phyloP scores from a whole-genome alignment of 345 rosid species.

The Syzygium oleosum region DNA sequence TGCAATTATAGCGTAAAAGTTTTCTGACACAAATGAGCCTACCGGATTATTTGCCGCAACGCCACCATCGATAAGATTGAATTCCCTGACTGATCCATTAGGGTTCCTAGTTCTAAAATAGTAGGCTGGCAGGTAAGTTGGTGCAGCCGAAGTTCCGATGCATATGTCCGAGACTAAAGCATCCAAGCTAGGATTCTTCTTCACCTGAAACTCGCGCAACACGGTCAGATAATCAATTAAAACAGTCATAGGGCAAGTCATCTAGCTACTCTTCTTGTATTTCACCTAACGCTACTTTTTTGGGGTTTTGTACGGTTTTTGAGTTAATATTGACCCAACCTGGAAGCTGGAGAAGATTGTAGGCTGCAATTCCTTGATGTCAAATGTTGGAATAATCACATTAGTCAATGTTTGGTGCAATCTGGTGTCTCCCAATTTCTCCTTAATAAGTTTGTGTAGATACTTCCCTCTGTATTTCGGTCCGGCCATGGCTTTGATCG shows the following conservation, averaged over 20 bases:
- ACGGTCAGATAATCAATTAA: background rate
- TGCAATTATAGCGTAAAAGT: background rate
- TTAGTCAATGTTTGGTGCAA: slow-evolving; percentile 58
- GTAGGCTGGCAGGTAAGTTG: slow-evolving; percentile 56
- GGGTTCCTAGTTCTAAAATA: slow-evolving; percentile 23
- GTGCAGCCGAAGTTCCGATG: slow-evolving; percentile 62
- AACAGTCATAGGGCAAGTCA: background rate
- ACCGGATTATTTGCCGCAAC: slow-evolving; percentile 67
- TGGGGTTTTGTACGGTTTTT: background rate
- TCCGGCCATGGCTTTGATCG: slow-evolving; percentile 36
- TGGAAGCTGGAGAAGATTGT: slow-evolving; percentile 47
- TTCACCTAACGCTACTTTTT: background rate
- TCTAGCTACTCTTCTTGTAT: background rate
- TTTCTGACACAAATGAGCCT: background rate
- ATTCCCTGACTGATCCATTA: slow-evolving; percentile 23
- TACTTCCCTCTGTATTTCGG: slow-evolving; percentile 59
- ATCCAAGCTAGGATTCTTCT: slow-evolving; percentile 21
- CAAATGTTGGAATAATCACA: slow-evolving; percentile 70
- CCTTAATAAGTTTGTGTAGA: slow-evolving; percentile 29
- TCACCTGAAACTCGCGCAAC: slow-evolving; percentile 12
- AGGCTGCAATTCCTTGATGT: slow-evolving; percentile 60
- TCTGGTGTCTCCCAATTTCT: slow-evolving; percentile 33
- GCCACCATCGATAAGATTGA: slow-evolving; percentile 71
- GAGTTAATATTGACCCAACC: background rate
- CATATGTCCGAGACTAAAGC: slow-evolving; percentile 52